phyloP scores from a whole-genome alignment of 441 rosid species.

The Breynia disticha region DNA sequence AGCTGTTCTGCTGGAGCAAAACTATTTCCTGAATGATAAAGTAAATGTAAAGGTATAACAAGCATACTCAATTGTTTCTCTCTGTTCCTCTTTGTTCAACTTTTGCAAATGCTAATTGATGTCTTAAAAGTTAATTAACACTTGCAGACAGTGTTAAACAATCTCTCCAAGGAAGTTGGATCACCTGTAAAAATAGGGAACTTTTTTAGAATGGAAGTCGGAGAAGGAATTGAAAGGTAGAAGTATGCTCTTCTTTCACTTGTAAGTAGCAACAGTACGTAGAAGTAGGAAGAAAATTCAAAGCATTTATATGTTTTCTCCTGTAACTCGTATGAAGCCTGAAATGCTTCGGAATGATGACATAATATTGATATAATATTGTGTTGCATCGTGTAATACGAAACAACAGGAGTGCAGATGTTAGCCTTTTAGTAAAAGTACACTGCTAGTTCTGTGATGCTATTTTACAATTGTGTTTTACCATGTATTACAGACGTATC shows the following conservation, averaged over 20 bases:
- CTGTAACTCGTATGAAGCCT: too few species aligned
- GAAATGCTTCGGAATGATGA: too few species aligned
- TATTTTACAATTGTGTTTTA: too few species aligned
- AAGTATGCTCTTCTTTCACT: background rate
- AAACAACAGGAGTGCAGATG: too few species aligned
- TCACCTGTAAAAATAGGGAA: conserved; percentile 62
- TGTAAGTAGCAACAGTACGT: background rate
- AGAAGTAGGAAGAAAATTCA: background rate
- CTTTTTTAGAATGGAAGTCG: conserved; percentile 91
- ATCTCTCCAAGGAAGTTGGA: conserved; percentile 71
- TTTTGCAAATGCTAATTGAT: conserved; percentile 1
- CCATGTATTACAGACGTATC: too few species aligned
- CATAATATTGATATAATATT: too few species aligned
- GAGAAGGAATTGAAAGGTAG: conserved; percentile 93
- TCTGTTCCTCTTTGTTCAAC: background rate
- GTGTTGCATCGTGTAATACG: too few species aligned
- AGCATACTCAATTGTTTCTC: background rate
- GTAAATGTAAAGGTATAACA: conserved; percentile 51
- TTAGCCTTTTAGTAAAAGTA: too few species aligned
- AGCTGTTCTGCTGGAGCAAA: conserved; percentile 84
- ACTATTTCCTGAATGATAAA: conserved; percentile 58
- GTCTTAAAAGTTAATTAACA: conserved; percentile 1
- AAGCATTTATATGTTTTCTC: background rate
- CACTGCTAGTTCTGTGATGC: too few species aligned
- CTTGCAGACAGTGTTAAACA: conserved; percentile 47